Percentiles rank a stretch among this genome's conserved stretches.
phyloP scores from a whole-genome alignment of 225 moss, liverwort and hornwort genomes.

The Climacium dendroides region DNA sequence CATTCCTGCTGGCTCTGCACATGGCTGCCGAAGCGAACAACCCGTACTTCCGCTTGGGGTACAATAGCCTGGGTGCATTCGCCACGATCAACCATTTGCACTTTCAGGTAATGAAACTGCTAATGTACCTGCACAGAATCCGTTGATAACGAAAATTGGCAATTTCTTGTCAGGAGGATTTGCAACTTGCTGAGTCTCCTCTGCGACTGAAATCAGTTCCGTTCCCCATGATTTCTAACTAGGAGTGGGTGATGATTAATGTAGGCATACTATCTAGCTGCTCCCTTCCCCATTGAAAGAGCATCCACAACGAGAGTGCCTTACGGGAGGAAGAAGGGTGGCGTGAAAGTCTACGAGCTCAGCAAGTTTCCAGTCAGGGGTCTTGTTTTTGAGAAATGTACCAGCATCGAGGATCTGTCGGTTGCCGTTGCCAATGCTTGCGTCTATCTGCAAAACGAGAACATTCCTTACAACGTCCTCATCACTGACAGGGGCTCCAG shows the following conservation, averaged over 20 bases:
- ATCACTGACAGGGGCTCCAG: conserved; percentile 56
- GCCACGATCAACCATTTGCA: conserved; percentile 93
- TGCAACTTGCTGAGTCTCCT: neutral
- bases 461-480: conserved; percentile 73
- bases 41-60: conserved; percentile 71
- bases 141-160: neutral
- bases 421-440: conserved; percentile 55
- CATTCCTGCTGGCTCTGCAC: conserved; percentile 57
- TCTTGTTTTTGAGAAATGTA: conserved; percentile 60
- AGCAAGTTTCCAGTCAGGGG: conserved; percentile 55
- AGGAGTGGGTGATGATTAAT: neutral
- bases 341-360: conserved; percentile 59
- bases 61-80: conserved; percentile 85
- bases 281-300: conserved; percentile 72
- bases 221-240: neutral
- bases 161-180: neutral
- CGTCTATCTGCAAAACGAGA: conserved; percentile 46
- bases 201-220: neutral
- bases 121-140: neutral
- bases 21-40: conserved; percentile 73
- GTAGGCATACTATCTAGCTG: conserved; percentile 71
- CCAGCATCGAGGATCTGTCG: conserved; percentile 51
- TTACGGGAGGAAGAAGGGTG: conserved; percentile 24
- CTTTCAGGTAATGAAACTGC: conserved; percentile 46
- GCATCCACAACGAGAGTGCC: conserved; percentile 16